Base-by-base conservation (phyloP, 2,329 filamentous ascomycete genomes). In the Rhynchosporium secalis region DNA sequence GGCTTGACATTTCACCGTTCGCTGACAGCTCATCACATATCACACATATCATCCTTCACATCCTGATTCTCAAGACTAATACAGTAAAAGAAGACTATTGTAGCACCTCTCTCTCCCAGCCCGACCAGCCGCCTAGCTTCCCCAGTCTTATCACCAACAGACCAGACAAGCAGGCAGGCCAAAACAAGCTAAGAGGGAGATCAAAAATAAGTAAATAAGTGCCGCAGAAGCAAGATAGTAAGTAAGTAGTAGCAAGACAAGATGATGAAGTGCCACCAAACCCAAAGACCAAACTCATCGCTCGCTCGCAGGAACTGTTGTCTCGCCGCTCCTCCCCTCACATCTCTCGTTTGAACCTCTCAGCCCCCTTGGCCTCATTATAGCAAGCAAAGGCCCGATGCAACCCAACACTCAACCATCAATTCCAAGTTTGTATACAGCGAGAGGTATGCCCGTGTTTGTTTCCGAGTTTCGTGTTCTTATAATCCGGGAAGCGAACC, bases 221-320 rank as follows among this genome's bases (percentile, higher is more conserved):
- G 47, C 31, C 41, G 4, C 62, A 66, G 66, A 69, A 71, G 69
- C 69, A 72, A 71, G 33, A 36, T 36, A 36, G 33, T 36, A 45
- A 45, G 43, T 45, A 20, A 26, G 43, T n/a, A 45, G 8, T 7
- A 45, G 43, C n/a, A 45, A 45, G 65, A 71, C 70, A 71, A 69
- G 64, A 62, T 68, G 61, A 57, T 70, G 49, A 54, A 54, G 49
- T 69, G 68, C 68, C 63, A 68, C 67, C 68, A 69, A 36, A 36
- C 33, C 33, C 33, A 36, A 36, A 5, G 33, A 36, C 43, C 43
- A 45, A 28, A 54, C 33, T 10, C 33, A 40, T 54, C 49, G 49
- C 49, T 52, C 31, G 43, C 43, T 45, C 43, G 15, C 13, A 52
- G 49, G 33, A 6, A 36, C 31, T 52, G n/a, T 26, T 13, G n/a